phyloP scores from a whole-genome alignment of 192 early-diverging fungal genomes.

The Podila epicladia region DNA sequence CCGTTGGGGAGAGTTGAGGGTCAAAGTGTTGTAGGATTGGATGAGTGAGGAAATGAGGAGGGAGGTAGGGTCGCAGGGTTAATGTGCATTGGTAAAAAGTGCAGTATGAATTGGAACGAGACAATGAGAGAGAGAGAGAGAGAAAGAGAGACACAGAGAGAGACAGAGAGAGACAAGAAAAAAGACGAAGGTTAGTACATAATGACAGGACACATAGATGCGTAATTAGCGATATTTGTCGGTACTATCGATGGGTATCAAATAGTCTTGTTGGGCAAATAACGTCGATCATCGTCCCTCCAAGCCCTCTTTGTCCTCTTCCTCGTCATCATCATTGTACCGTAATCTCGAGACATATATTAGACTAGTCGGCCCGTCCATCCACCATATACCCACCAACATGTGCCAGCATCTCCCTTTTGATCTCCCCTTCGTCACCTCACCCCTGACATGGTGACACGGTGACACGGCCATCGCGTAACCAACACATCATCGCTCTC shows the following conservation, averaged over 20 bases:
- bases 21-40: background rate
- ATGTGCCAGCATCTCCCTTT: background rate
- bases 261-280: background rate
- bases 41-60: background rate
- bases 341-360: too few relatives aligned
- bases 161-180: background rate
- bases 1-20: too few relatives aligned
- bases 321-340: too few relatives aligned
- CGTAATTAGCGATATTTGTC: background rate
- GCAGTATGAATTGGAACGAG: background rate
- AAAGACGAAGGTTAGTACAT: background rate
- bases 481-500: constrained; percentile 15
- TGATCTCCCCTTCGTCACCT: background rate
- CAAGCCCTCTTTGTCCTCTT: background rate
- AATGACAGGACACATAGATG: background rate
- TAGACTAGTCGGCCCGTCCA: too few relatives aligned
- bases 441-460: background rate
- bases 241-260: background rate
- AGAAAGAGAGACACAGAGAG: background rate
- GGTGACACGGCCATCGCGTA: constrained; percentile 5
- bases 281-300: background rate
- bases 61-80: background rate
- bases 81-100: background rate
- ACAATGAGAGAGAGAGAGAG: background rate
- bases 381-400: too few relatives aligned